phyloP scores from a whole-genome alignment of 352 stramenopile species.

The Phytophthora colocasiae region DNA sequence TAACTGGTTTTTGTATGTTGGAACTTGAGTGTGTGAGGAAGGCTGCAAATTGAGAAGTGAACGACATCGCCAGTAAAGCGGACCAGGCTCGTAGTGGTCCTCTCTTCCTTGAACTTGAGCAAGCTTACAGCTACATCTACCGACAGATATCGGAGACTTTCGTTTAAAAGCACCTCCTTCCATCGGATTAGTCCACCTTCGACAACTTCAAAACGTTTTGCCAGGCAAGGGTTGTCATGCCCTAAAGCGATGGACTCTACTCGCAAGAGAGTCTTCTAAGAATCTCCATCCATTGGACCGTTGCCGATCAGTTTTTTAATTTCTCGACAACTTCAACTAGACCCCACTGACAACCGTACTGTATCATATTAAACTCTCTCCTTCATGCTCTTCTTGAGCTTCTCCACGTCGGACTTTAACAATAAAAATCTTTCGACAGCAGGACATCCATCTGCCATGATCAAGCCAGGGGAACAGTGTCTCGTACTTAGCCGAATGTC shows the following conservation, averaged over 20 bases:
- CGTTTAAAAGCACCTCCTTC: too few species aligned
- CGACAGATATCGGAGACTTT: neutral
- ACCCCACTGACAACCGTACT: neutral
- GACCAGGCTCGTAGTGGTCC: slow-evolving; percentile 23
- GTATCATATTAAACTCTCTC: neutral
- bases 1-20: slow-evolving; percentile 7
- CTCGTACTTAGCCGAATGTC: slow-evolving; percentile 3
- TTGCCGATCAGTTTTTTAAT: slow-evolving; percentile 3
- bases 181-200: slow-evolving; percentile 10
- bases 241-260: too few species aligned
- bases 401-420: too few species aligned
- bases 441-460: slow-evolving; percentile 7
- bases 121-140: neutral
- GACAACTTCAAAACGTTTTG: slow-evolving; percentile 10
- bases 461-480: slow-evolving; percentile 3
- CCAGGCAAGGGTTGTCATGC: neutral
- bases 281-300: neutral
- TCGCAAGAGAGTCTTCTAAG: too few species aligned
- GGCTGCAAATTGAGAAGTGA: slow-evolving; percentile 30
- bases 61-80: neutral
- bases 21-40: neutral
- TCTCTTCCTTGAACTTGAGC: slow-evolving; percentile 25
- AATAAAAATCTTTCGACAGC: neutral
- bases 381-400: too few species aligned
- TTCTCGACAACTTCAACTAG: slow-evolving; percentile 6